Evolutionary conservation across 1,139 yeast species (phyloP), one percentile per base, ranked within the genome.

Genomic region (Suhomyces panamericanus): DNA sequence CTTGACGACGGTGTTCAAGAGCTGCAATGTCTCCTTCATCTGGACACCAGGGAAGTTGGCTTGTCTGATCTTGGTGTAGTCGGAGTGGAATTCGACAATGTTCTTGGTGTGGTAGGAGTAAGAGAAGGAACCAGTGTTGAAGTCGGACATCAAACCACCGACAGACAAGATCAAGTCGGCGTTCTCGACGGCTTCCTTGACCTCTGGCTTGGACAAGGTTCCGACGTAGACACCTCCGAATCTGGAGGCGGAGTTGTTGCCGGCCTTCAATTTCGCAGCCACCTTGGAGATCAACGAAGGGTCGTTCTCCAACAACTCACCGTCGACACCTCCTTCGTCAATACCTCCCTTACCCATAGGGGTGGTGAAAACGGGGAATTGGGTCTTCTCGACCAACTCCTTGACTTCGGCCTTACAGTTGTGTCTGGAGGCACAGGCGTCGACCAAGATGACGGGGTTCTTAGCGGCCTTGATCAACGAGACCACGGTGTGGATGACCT

Each of bases 211-310:
- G 35, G 95, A 83, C 58, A 88, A 72, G 14, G 87, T 78, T 54
- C 96, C 96, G 50, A 87, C 87, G 63, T 87, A 88, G 45, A 85
- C 91, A 66, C 96, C 96, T 53, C 90, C 93, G 65, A 81, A 88
- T 64, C 91, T 75, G 48, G 85, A 80, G 63, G 85, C 76, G 49
- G 75, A 74, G 8, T 59, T 58, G 32, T 52, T 54, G 12, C 62
- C 63, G 32, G 55, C 51, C 31, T 52, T 51, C 48, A 66, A 59
- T 44, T 59, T 61, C 11, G 59, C 57, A 34, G 59, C 58, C 43
- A 64, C 55, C 49, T 62, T 63, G 28, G 53, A 47, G 36, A 62
- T 58, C 48, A 63, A 57, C 11, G 55, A 46, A 15, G 69, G 66
- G 51, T 63, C 66, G 43, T 62, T 59, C 27, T 60, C 62, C 33